These are phyloP conservation scores for Candida sp. DNA, from an alignment of 1,139 yeast genomes.

Conservation along the genomic window DNA sequence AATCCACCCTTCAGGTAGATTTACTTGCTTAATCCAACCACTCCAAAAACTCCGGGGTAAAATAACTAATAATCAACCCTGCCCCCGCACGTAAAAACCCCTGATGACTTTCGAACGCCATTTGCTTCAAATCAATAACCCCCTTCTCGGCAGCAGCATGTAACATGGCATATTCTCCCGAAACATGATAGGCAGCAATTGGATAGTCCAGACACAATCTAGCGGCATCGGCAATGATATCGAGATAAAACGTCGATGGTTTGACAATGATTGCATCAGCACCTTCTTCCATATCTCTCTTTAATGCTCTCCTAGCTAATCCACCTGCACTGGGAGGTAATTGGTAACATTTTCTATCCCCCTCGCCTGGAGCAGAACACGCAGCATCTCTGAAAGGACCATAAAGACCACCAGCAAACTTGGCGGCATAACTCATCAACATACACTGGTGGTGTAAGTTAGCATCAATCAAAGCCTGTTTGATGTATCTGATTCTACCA, in stretches of 20 bases:
- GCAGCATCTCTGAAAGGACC: slow-evolving; percentile 99
- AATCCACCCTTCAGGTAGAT: too few species aligned
- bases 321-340: slow-evolving; percentile 94
- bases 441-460: slow-evolving; percentile 84
- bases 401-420: slow-evolving; percentile 85
- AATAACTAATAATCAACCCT: slow-evolving; percentile 82
- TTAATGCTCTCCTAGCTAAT: slow-evolving; percentile 86
- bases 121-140: slow-evolving; percentile 78
- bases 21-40: slow-evolving; percentile 55
- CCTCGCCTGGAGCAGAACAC: slow-evolving; percentile 83
- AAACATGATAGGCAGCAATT: slow-evolving; percentile 91
- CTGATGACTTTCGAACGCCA: slow-evolving; percentile 90
- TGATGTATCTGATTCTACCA: slow-evolving; percentile 89
- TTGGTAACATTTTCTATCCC: slow-evolving; percentile 92
- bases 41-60: slow-evolving; percentile 93
- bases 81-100: slow-evolving; percentile 98
- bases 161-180: slow-evolving; percentile 97
- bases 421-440: slow-evolving; percentile 93
- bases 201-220: slow-evolving; percentile 82
- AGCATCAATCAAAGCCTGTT: slow-evolving; percentile 78
- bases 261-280: slow-evolving; percentile 94
- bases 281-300: slow-evolving; percentile 87
- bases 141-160: slow-evolving; percentile 99
- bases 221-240: slow-evolving; percentile 84
- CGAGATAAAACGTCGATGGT: slow-evolving; percentile 96